phyloP scores from a whole-genome alignment of 306 rosid genomes.

The Ammopiptanthus mongolicus region DNA sequence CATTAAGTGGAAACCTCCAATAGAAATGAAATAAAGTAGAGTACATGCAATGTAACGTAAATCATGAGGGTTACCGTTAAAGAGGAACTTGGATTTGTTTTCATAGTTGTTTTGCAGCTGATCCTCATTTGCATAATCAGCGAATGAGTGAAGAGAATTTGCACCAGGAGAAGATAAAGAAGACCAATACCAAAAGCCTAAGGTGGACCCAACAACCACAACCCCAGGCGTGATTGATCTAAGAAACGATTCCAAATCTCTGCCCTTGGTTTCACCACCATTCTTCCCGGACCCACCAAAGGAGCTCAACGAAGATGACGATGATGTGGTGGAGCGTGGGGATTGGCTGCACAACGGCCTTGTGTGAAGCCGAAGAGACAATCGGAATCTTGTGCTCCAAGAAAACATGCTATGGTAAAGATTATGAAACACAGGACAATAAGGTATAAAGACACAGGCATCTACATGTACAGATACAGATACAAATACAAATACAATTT shows the following conservation, averaged over 20 bases:
- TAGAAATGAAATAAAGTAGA: not conserved
- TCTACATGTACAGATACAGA: not conserved
- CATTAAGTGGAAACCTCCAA: not conserved
- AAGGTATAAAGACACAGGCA: not conserved
- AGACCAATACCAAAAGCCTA: slow-evolving; percentile 43
- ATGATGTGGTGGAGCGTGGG: slow-evolving; percentile 24
- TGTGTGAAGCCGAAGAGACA: slow-evolving; percentile 11
- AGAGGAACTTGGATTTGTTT: slow-evolving; percentile 40
- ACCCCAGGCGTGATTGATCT: slow-evolving; percentile 40
- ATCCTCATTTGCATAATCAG: slow-evolving; percentile 30
- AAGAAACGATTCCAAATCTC: slow-evolving; percentile 25
- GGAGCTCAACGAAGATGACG: slow-evolving; percentile 21
- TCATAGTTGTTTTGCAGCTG: slow-evolving; percentile 21
- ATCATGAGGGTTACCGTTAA: slow-evolving; percentile 37
- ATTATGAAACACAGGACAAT: not conserved
- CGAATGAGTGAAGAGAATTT: slow-evolving; percentile 27
- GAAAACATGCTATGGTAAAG: slow-evolving; percentile 47
- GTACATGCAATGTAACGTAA: not conserved
- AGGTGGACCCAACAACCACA: slow-evolving; percentile 44
- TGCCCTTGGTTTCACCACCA: not conserved
- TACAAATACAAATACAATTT: not conserved
- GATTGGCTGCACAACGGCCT: slow-evolving; percentile 32
- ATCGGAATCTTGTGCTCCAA: slow-evolving; percentile 32
- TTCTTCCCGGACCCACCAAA: not conserved
- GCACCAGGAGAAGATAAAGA: slow-evolving; percentile 26